Evolutionary conservation across 257 asterid species (phyloP), one percentile per base, ranked within the genome.

Genomic region (Fraxinus pennsylvanica): DNA sequence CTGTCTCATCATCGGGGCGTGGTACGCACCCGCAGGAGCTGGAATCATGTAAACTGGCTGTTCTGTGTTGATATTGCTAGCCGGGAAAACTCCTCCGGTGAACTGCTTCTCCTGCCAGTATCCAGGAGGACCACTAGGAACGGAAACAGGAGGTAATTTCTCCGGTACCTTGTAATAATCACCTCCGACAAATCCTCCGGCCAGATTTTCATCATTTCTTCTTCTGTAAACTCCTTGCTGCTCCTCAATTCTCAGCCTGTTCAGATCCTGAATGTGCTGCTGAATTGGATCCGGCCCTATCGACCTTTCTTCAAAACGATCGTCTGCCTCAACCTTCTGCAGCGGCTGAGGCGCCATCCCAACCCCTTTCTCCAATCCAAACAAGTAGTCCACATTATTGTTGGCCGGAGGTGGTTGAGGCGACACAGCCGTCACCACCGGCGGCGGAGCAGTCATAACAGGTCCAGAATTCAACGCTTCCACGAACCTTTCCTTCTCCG

Each of bases 401-500:
- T 25, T 78, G 6, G 88, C 70, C 81, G 78, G 86, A 0, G 81
- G 86, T 29, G 84, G 78, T 82, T 35, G 87, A 0, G 78, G 82
- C 75, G 74, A 83, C 3, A 36, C 80, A 32, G 80, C 70, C 4
- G 76, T 59, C 33, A 79, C 79, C 12, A 78, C 85, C 22, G 88
- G 22, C 9, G 87, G 85, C 59, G 88, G 88, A 77, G 89, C 25
- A 9, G 90, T 68, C 82, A 85, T 80, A 72, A 82, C 79, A n/a
- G 99, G 96, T 10, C 93, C 96, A 2, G 98, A 87, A 84, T 96
- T 96, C 74, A 96, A 79, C 76, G 98, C 98, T 78, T 96, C 99
- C 13, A 96, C 95, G 73, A 96, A 93, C 82, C 95, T 87, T 32
- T 93, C 97, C 92, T 94, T 96, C 86, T 93, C 99, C 77, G 97